phyloP scores from a whole-genome alignment of 177 flowering plant species.

The Vitis hybrid region DNA sequence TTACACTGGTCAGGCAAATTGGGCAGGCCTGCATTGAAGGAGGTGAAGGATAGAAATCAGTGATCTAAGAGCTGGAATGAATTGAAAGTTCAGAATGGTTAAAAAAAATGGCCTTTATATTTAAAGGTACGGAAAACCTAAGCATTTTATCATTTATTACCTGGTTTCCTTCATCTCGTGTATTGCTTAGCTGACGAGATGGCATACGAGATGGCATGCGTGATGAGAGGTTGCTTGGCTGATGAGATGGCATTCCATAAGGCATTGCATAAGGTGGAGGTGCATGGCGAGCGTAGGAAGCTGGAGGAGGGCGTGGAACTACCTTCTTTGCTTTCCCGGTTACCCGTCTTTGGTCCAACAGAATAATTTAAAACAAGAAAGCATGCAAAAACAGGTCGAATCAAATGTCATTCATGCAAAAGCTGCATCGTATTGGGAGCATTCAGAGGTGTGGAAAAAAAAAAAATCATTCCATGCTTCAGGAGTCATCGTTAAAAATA shows the following conservation, averaged over 20 bases:
- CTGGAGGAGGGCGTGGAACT: slow-evolving; percentile 60
- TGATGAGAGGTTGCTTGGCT: slow-evolving; percentile 24
- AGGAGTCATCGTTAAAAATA: no score
- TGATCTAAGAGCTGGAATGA: not conserved
- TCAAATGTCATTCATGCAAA: not conserved
- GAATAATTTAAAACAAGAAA: not conserved
- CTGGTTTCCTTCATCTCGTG: slow-evolving; percentile 34
- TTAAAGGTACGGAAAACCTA: no score
- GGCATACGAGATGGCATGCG: not conserved
- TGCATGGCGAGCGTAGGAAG: slow-evolving; percentile 26
- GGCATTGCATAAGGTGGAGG: not conserved
- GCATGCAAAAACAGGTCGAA: not conserved
- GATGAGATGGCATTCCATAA: not conserved
- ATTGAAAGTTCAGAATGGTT: not conserved
- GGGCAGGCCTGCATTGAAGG: slow-evolving; percentile 45
- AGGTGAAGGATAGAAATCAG: not conserved
- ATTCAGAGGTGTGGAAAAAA: not conserved
- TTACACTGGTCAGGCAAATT: slow-evolving; percentile 47
- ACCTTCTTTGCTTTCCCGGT: slow-evolving; percentile 59
- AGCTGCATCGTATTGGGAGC: no score
- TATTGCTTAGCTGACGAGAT: slow-evolving; percentile 23
- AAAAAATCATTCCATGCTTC: not conserved
- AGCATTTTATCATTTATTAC: slow-evolving; percentile 19
- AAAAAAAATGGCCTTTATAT: no score
- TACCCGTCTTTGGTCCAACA: slow-evolving; percentile 28